phyloP scores from a whole-genome alignment of 805 yeast species.

The Lipomyces yamadae region DNA sequence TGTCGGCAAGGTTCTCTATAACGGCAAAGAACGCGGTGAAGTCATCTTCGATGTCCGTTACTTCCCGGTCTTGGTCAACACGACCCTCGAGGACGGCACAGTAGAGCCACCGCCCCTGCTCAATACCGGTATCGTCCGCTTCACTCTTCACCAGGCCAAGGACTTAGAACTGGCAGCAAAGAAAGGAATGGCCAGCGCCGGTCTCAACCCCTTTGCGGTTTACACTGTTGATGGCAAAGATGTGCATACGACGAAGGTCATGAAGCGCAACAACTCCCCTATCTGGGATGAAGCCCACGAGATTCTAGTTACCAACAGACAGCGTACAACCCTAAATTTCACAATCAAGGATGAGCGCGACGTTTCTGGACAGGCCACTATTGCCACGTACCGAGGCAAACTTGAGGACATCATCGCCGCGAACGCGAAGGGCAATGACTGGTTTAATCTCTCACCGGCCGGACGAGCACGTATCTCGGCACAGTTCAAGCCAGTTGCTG shows the following conservation, averaged over 20 bases:
- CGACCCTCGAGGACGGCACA: conserved; percentile 73
- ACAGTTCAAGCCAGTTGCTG: conserved; percentile 83
- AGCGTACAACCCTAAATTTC: conserved; percentile 69
- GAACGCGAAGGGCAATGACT: conserved; percentile 72
- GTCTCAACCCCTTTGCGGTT: conserved; percentile 71
- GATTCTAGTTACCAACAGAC: conserved; percentile 71
- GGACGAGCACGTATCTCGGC: conserved; percentile 76
- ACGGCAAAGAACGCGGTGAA: conserved; percentile 82
- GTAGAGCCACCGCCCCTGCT: conserved; percentile 85
- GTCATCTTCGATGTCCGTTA: conserved; percentile 71
- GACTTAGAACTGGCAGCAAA: conserved; percentile 50
- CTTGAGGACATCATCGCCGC: conserved; percentile 70
- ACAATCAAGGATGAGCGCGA: conserved; percentile 67
- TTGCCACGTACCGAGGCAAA: conserved; percentile 60
- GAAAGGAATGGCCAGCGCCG: conserved; percentile 50
- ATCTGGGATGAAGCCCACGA: conserved; percentile 67
- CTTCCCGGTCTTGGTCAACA: conserved; percentile 68
- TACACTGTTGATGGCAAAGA: conserved; percentile 66
- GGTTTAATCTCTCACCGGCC: conserved; percentile 73
- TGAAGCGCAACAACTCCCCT: conserved; percentile 68
- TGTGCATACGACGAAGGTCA: conserved; percentile 60
- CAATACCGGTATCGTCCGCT: conserved; percentile 86
- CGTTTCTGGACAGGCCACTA: conserved; percentile 61
- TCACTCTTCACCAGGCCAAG: conserved; percentile 70
- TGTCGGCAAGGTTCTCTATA: conserved; percentile 67